phyloP scores from a whole-genome alignment of 768 basidiomycete species.

The Phlegmacium glaucopus region DNA sequence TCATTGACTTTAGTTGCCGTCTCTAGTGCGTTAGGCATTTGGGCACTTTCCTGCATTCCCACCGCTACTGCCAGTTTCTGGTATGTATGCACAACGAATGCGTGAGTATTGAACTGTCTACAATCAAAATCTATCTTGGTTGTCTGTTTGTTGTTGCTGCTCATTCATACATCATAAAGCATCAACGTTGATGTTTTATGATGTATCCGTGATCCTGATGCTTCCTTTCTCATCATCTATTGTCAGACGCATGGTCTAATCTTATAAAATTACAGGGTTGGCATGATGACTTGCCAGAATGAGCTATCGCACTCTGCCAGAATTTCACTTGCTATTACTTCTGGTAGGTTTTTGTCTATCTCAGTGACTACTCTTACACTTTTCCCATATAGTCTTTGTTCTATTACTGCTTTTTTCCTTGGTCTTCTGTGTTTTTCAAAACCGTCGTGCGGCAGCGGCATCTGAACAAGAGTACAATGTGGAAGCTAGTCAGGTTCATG shows the following conservation, averaged over 20 bases:
- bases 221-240: neutral
- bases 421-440: constrained; percentile 15
- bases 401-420: constrained; percentile 14
- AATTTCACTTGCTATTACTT: constrained; percentile 18
- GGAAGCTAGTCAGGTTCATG: constrained; percentile 29
- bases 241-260: neutral
- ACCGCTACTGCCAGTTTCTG: constrained; percentile 21
- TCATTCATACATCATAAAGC: too few species aligned
- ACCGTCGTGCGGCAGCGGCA: constrained; percentile 14
- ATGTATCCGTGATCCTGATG: too few species aligned
- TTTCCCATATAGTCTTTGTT: constrained; percentile 12
- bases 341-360: constrained; percentile 10
- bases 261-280: constrained; percentile 9
- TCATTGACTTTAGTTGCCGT: constrained; percentile 13
- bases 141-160: too few species aligned
- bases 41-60: constrained; percentile 18
- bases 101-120: constrained; percentile 10
- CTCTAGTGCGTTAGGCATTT: constrained; percentile 12
- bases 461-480: constrained; percentile 22
- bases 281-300: constrained; percentile 14
- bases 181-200: too few species aligned
- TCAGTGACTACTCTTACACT: neutral
- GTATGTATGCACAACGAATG: constrained; percentile 19
- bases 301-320: constrained; percentile 16
- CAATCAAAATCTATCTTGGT: too few species aligned